These are phyloP conservation scores for Annulohypoxylon bovei DNA, from an alignment of 495 filamentous ascomycete genomes.

Conservation along the genomic window DNA sequence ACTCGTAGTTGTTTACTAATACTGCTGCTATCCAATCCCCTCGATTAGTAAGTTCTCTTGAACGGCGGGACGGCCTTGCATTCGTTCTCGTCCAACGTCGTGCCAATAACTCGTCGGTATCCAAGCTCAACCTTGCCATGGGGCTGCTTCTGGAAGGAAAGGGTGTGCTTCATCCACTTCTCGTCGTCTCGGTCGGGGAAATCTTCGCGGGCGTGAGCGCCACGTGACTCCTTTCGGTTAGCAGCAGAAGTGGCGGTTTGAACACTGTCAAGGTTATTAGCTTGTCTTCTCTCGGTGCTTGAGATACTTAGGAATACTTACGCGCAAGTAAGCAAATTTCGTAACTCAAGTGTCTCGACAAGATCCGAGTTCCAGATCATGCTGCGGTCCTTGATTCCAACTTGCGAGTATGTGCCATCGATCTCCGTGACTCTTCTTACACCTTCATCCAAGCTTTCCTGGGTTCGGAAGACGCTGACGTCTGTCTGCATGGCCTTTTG, in stretches of 20 bases:
- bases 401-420: slow-evolving; percentile 79
- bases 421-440: slow-evolving; percentile 81
- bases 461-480: slow-evolving; percentile 95
- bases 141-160: slow-evolving; percentile 90
- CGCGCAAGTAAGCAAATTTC: slow-evolving; percentile 95
- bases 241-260: slow-evolving; percentile 90
- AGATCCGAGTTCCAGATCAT: slow-evolving; percentile 99
- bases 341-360: slow-evolving; percentile 92
- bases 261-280: slow-evolving; percentile 54
- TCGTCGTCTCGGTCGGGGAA: slow-evolving; percentile 91
- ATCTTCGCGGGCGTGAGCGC: slow-evolving; percentile 95
- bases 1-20: slow-evolving; percentile 4
- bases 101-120: slow-evolving; percentile 79
- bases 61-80: slow-evolving; percentile 89
- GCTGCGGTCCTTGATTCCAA: slow-evolving; percentile 95
- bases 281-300: neutral
- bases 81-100: slow-evolving; percentile 87
- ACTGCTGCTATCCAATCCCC: neutral
- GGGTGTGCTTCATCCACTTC: slow-evolving; percentile 99
- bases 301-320: slow-evolving; percentile 56
- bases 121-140: slow-evolving; percentile 80
- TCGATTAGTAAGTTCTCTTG: slow-evolving; percentile 79
- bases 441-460: slow-evolving; percentile 87
- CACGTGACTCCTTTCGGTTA: slow-evolving; percentile 92
- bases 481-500: slow-evolving; percentile 98